phyloP scores from a whole-genome alignment of 2,329 filamentous ascomycete genomes.

The Xylaria sp. region DNA sequence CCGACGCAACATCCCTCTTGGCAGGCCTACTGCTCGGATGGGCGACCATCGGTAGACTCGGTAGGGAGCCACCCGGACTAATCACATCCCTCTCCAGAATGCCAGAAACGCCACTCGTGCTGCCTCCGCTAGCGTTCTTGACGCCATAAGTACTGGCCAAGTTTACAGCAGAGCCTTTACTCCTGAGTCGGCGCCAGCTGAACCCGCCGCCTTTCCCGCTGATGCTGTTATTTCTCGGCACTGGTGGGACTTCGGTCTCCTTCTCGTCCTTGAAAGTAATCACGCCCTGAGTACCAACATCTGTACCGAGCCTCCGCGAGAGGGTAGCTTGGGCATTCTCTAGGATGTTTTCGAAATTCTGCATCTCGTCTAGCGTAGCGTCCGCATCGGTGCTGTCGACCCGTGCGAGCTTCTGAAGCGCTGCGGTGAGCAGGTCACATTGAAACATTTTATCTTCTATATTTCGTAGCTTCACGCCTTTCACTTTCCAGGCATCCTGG shows the following conservation, averaged over 20 bases:
- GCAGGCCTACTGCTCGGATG: slow-evolving; percentile 69
- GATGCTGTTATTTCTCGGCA: slow-evolving; percentile 64
- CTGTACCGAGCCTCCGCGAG: slow-evolving; percentile 85
- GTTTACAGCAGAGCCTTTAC: slow-evolving; percentile 80
- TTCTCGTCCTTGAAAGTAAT: slow-evolving; percentile 50
- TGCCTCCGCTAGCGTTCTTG: slow-evolving; percentile 46
- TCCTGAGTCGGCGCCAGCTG: slow-evolving; percentile 87
- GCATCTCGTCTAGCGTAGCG: slow-evolving; percentile 92
- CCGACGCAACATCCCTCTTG: slow-evolving; percentile 71
- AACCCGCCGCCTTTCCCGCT: slow-evolving; percentile 79
- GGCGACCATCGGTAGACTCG: slow-evolving; percentile 78
- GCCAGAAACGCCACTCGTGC: slow-evolving; percentile 32
- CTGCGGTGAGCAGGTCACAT: slow-evolving; percentile 89
- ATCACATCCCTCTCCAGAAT: slow-evolving; percentile 51
- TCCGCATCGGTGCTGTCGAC: slow-evolving; percentile 92
- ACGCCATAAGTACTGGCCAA: slow-evolving; percentile 58
- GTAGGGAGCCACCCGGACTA: slow-evolving; percentile 69
- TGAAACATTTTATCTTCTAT: slow-evolving; percentile 93
- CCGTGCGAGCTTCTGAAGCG: slow-evolving; percentile 78
- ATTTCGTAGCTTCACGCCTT: slow-evolving; percentile 88
- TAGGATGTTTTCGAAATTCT: slow-evolving; percentile 80
- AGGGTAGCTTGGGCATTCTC: slow-evolving; percentile 82
- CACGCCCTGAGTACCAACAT: slow-evolving; percentile 80
- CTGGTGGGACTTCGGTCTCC: slow-evolving; percentile 44
- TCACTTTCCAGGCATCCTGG: slow-evolving; percentile 90